Conservation (phyloP, 164 flowering plant species). For the Paratinospora sagittata region DNA sequence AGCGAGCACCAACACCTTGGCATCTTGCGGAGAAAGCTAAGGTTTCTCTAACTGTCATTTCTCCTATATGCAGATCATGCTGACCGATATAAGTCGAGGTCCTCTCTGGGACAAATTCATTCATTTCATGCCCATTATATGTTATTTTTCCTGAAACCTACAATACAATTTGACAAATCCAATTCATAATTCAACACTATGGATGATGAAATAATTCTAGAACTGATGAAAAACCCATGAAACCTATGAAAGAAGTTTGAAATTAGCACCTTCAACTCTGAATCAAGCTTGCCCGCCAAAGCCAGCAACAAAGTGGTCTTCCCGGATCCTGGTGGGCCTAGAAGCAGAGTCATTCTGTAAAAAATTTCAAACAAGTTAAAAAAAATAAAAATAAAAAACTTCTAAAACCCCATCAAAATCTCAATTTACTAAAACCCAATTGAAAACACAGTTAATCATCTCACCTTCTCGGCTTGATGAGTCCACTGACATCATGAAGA, state of each 20-base stretch:
- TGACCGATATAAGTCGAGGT: conserved; percentile 64
- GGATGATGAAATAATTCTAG: background rate
- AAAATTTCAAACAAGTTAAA: too few relatives aligned
- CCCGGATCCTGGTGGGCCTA: conserved; percentile 54
- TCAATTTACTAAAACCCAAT: background rate
- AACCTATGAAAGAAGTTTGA: background rate
- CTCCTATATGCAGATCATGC: conserved; percentile 54
- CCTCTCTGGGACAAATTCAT: conserved; percentile 68
- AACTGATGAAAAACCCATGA: background rate
- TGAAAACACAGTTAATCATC: background rate
- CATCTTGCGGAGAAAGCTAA: conserved; percentile 58
- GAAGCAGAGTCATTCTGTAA: conserved; percentile 31
- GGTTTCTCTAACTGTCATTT: conserved; percentile 56
- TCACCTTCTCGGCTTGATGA: conserved; percentile 54
- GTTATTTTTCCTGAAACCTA: conserved; percentile 56
- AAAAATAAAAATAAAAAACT: background rate
- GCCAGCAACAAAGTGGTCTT: conserved; percentile 46
- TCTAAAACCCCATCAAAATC: background rate
- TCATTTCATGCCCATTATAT: conserved; percentile 61
- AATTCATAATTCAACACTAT: background rate
- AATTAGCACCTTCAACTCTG: conserved; percentile 27
- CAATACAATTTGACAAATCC: background rate
- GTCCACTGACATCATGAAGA: conserved; percentile 57
- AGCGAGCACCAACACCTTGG: conserved; percentile 57
- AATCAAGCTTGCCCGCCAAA: conserved; percentile 44